phyloP scores from a whole-genome alignment of 2,329 filamentous ascomycete genomes.

The Pestalotiopsis sp. region DNA sequence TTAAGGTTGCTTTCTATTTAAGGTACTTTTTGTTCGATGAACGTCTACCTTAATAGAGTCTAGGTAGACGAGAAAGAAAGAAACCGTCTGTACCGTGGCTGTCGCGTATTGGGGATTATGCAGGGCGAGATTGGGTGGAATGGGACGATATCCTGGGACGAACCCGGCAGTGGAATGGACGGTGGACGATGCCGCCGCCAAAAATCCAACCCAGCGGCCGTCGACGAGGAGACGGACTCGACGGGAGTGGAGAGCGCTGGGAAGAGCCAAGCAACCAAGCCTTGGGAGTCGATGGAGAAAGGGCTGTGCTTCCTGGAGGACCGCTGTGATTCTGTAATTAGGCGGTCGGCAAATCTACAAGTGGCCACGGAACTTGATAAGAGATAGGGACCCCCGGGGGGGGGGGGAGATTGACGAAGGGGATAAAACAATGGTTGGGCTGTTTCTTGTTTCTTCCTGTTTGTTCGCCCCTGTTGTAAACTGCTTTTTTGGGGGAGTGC shows the following conservation, averaged over 20 bases:
- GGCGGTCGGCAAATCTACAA: background rate
- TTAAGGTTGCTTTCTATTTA: slow-evolving; percentile 7
- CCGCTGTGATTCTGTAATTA: background rate
- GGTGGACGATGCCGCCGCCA: too few relatives aligned
- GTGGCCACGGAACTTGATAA: background rate
- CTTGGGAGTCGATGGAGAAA: background rate
- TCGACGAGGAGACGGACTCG: background rate
- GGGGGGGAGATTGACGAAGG: too few relatives aligned
- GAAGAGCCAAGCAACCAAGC: background rate
- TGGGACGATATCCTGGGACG: background rate
- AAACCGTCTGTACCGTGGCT: background rate
- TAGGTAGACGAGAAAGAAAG: background rate
- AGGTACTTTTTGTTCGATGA: slow-evolving; percentile 2
- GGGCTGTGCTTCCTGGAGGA: background rate
- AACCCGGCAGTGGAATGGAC: background rate
- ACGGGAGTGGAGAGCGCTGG: background rate
- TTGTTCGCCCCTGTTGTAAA: background rate
- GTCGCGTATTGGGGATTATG: background rate
- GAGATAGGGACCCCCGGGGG: too few relatives aligned
- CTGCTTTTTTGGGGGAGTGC: background rate
- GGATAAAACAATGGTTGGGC: too few relatives aligned
- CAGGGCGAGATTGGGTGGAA: background rate
- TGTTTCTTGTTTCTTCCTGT: background rate
- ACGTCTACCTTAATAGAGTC: background rate
- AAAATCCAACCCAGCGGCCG: background rate